These are phyloP conservation scores for Trichomonas gallinae DNA, from an alignment of 208 protist species.

Conservation along the genomic window DNA sequence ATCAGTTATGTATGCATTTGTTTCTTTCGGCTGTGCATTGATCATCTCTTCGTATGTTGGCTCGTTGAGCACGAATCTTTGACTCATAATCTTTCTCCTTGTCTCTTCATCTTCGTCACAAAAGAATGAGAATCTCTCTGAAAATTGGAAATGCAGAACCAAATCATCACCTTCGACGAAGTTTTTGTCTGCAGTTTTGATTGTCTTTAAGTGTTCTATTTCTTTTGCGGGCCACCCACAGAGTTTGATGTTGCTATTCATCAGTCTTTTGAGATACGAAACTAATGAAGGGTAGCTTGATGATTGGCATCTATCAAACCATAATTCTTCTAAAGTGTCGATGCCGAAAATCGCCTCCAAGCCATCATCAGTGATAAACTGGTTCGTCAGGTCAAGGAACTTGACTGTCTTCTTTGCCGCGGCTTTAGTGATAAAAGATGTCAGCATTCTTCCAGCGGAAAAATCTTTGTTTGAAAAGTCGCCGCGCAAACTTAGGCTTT, in stretches of 20 bases:
- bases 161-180: neutral
- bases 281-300: neutral
- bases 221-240: neutral
- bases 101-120: neutral
- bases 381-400: neutral
- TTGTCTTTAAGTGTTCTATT: neutral
- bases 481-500: neutral
- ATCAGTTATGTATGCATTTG: too few species aligned
- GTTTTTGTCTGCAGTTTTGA: neutral
- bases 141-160: neutral
- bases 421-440: neutral
- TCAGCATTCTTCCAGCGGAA: neutral
- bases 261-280: neutral
- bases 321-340: neutral
- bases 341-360: neutral
- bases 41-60: neutral
- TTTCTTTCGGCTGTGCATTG: too few species aligned
- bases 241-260: neutral
- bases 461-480: neutral
- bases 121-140: neutral
- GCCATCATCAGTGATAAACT: neutral
- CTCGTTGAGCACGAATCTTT: neutral
- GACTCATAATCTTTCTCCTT: neutral
- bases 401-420: neutral
- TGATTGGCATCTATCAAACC: neutral